These are phyloP conservation scores for Zoysia japonica DNA, from an alignment of 176 grass and related monocot species.

Conservation along the genomic window DNA sequence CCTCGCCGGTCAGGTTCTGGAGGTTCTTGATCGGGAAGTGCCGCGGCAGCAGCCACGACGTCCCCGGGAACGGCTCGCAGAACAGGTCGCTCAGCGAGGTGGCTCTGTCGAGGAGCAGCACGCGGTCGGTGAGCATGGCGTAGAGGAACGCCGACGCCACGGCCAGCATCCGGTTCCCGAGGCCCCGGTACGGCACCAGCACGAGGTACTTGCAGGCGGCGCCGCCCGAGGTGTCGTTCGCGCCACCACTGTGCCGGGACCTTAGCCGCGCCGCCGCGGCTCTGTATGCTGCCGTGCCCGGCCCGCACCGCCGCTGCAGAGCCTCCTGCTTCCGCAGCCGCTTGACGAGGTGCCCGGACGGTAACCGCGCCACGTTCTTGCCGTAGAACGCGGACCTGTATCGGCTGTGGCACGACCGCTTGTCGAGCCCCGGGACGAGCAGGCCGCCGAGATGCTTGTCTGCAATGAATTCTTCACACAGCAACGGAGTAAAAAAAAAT, in stretches of 20 bases:
- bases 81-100: constrained; percentile 44
- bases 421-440: constrained; percentile 32
- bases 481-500: neutral
- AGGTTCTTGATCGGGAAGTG: constrained; percentile 47
- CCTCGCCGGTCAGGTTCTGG: constrained; percentile 28
- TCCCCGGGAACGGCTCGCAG: constrained; percentile 66
- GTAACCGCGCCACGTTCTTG: constrained; percentile 12
- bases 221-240: neutral
- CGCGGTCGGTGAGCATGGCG: constrained; percentile 60
- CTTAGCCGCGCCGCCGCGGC: constrained; percentile 34
- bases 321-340: constrained; percentile 50
- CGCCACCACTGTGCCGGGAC: constrained; percentile 4
- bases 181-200: constrained; percentile 45
- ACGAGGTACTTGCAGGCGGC: constrained; percentile 52
- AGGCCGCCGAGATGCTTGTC: constrained; percentile 56
- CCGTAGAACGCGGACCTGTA: constrained; percentile 59
- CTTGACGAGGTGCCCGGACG: constrained; percentile 50
- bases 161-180: constrained; percentile 72
- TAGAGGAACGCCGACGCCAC: constrained; percentile 69
- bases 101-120: constrained; percentile 49
- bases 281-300: constrained; percentile 48
- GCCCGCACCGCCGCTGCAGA: constrained; percentile 55
- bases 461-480: neutral
- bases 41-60: constrained; percentile 49
- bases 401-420: constrained; percentile 47